Percentiles rank a stretch among this genome's conserved stretches.
Evolutionary conservation across 352 stramenopile genomes (phyloP).

Genomic region (Globisporangium viniferum): DNA sequence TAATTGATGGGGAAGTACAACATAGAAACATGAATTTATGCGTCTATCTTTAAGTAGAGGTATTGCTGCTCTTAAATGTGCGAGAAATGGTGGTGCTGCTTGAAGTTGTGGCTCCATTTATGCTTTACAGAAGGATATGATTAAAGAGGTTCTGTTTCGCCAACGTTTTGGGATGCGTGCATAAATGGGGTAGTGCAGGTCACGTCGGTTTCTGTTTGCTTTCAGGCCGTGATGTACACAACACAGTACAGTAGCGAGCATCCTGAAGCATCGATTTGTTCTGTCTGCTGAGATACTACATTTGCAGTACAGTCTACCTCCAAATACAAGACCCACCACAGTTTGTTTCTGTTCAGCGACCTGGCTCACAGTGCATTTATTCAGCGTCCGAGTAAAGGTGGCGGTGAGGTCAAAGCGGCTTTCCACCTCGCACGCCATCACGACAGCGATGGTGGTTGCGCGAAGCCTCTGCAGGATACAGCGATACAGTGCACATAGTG

Average conservation of each 20-base stretch:
- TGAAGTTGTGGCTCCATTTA: not conserved
- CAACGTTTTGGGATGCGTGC: not conserved
- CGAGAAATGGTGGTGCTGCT: not conserved
- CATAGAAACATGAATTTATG: not conserved
- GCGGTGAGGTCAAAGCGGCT: not conserved
- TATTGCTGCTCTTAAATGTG: fast-evolving
- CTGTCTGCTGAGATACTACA: not conserved
- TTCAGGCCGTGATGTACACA: not conserved
- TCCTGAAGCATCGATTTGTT: not conserved
- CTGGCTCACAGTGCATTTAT: not conserved
- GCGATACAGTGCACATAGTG: not conserved
- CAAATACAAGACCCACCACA: not conserved
- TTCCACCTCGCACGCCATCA: not conserved
- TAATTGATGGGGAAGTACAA: not conserved
- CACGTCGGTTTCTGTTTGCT: constrained; percentile 8
- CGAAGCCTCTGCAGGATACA: not conserved
- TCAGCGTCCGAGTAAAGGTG: not conserved
- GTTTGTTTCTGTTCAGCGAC: not conserved
- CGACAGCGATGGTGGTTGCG: not conserved
- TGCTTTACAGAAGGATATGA: not conserved
- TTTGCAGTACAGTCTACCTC: not conserved
- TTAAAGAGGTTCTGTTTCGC: not conserved
- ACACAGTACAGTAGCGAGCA: not conserved
- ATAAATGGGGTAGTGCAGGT: not conserved
- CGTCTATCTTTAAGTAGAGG: not conserved